These are phyloP conservation scores for Leccinum longicurvipes DNA, from an alignment of 768 basidiomycete genomes.

Conservation along the genomic window DNA sequence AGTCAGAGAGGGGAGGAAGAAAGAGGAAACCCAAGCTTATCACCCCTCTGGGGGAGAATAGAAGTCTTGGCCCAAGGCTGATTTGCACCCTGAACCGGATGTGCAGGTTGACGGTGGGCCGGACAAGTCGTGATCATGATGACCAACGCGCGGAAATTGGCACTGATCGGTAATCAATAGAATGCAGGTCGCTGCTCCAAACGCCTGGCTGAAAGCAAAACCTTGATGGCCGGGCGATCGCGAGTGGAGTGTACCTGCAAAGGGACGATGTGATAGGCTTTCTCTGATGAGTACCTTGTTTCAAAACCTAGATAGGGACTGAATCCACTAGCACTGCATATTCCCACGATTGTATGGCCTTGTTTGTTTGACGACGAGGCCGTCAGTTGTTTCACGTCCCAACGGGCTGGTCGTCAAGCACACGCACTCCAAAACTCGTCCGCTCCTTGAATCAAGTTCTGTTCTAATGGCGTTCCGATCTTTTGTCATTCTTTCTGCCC, in stretches of 20 bases:
- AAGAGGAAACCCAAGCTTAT: not conserved
- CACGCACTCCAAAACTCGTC: slow-evolving; percentile 3
- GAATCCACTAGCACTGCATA: too few relatives aligned
- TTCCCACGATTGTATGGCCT: slow-evolving; percentile 4
- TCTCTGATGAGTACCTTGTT: not conserved
- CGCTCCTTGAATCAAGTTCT: slow-evolving; percentile 29
- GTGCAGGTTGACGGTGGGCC: slow-evolving; percentile 1
- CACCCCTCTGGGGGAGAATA: too few relatives aligned
- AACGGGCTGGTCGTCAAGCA: not conserved
- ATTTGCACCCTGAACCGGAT: not conserved
- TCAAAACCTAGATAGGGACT: too few relatives aligned
- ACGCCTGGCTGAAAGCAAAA: not conserved
- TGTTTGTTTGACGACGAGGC: slow-evolving; percentile 10
- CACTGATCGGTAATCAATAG: not conserved
- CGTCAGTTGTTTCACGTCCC: not conserved
- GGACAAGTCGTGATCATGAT: too few relatives aligned
- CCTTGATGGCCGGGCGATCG: too few relatives aligned
- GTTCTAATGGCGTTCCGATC: slow-evolving; percentile 45
- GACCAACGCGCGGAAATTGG: slow-evolving; percentile 3
- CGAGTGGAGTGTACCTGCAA: too few relatives aligned
- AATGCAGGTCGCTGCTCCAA: not conserved
- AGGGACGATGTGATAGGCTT: slow-evolving; percentile 13
- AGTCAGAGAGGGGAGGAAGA: not conserved
- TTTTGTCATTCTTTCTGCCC: slow-evolving; percentile 48
- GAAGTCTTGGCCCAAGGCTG: not conserved